Evolutionary conservation across 2,329 filamentous ascomycete species (phyloP).

Genomic region (Xylaria sp.): DNA sequence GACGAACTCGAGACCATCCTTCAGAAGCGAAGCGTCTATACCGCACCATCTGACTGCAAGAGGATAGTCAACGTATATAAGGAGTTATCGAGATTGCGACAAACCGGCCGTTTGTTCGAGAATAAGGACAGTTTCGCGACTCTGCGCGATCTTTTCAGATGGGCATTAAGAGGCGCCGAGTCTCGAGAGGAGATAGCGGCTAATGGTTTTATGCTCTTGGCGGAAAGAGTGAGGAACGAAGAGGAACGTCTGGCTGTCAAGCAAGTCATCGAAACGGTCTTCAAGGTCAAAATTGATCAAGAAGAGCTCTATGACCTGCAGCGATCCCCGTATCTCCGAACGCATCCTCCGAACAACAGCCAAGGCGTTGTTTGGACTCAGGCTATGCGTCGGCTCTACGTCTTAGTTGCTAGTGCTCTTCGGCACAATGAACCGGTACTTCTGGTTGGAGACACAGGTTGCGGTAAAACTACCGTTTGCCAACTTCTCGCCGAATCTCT

Average conservation of each 20-base stretch:
- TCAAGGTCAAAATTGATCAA: slow-evolving; percentile 79
- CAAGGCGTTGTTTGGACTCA: slow-evolving; percentile 86
- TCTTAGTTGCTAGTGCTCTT: slow-evolving; percentile 81
- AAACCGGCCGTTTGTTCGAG: slow-evolving; percentile 88
- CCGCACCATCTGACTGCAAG: slow-evolving; percentile 84
- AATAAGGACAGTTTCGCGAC: slow-evolving; percentile 97
- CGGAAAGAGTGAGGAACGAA: slow-evolving; percentile 85
- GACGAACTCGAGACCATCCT: slow-evolving; percentile 89
- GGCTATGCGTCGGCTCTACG: slow-evolving; percentile 87
- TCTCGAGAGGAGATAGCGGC: slow-evolving; percentile 81
- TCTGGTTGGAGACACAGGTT: slow-evolving; percentile 92
- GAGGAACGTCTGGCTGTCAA: slow-evolving; percentile 84
- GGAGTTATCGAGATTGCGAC: slow-evolving; percentile 81
- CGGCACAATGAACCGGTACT: slow-evolving; percentile 90
- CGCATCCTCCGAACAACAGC: slow-evolving; percentile 42
- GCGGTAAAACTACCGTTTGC: slow-evolving; percentile 94
- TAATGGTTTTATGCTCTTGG: slow-evolving; percentile 94
- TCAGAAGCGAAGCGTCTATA: slow-evolving; percentile 76
- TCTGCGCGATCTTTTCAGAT: slow-evolving; percentile 88
- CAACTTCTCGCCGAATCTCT: slow-evolving; percentile 84
- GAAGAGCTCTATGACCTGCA: slow-evolving; percentile 64
- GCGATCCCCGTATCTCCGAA: slow-evolving; percentile 50
- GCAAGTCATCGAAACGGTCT: slow-evolving; percentile 79
- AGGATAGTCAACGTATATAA: slow-evolving; percentile 92
- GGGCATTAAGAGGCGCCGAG: slow-evolving; percentile 81